Evolutionary conservation across 2,329 filamentous ascomycete genomes (phyloP).

Genomic region (Cytospora piceae): DNA sequence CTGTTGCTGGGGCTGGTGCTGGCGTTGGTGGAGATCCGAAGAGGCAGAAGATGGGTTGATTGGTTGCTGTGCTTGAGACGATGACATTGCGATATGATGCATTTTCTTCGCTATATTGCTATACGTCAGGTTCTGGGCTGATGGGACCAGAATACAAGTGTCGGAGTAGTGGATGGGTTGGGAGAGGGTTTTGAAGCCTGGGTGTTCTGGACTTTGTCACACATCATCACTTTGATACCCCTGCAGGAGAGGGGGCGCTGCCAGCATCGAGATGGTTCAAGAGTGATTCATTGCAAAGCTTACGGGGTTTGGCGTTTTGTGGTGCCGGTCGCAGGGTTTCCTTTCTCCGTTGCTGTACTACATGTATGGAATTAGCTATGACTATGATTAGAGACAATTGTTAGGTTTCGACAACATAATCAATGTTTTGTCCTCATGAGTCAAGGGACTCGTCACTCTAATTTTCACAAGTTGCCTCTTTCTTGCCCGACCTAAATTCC

Average conservation of each 20-base stretch:
- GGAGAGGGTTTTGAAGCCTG: background rate
- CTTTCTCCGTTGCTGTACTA: background rate
- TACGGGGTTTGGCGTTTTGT: background rate
- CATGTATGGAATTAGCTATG: background rate
- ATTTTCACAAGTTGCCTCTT: background rate
- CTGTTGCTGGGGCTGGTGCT: conserved; percentile 32
- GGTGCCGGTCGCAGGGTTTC: background rate
- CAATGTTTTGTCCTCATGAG: background rate
- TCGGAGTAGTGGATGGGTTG: background rate
- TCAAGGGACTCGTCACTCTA: background rate
- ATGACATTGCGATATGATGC: background rate
- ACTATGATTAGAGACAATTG: background rate
- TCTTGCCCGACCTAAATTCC: background rate
- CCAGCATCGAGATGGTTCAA: conserved; percentile 2
- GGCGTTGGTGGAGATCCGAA: conserved; percentile 50
- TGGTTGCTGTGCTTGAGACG: background rate
- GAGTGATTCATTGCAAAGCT: conserved; percentile 1
- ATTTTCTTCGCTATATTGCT: background rate
- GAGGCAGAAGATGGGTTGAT: conserved; percentile 49
- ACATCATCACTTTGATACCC: background rate
- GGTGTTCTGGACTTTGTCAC: background rate
- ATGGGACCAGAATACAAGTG: background rate
- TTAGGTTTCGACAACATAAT: background rate
- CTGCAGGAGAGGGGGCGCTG: background rate
- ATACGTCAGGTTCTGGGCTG: background rate